Evolutionary conservation across 176 grass and related monocot genomes (phyloP).

Genomic region (Hsuehochloa calcarea): DNA sequence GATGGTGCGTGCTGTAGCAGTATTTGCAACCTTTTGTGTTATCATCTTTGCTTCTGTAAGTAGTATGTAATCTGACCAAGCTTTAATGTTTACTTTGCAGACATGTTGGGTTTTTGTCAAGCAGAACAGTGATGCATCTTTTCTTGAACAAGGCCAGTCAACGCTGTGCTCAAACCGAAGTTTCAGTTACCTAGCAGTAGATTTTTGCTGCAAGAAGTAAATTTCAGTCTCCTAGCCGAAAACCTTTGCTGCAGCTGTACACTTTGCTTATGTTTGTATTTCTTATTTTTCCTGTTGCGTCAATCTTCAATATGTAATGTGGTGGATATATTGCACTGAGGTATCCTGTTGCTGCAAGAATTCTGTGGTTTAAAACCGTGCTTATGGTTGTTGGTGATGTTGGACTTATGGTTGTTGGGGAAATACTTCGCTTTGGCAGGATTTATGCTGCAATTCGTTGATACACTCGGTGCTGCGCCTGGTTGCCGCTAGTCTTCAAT

Average conservation of each 20-base stretch:
- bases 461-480: background rate
- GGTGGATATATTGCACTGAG: background rate
- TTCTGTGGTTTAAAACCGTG: background rate
- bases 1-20: background rate
- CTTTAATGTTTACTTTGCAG: background rate
- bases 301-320: slow-evolving; percentile 10
- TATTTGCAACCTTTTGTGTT: background rate
- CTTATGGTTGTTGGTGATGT: background rate
- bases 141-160: background rate
- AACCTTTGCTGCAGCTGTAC: background rate
- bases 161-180: background rate
- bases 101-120: background rate
- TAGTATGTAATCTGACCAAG: background rate
- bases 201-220: background rate
- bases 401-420: too few species aligned
- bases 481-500: background rate
- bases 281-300: background rate
- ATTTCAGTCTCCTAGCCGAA: background rate
- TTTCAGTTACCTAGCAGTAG: background rate
- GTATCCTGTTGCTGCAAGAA: background rate
- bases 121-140: background rate
- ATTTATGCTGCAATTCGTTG: too few species aligned
- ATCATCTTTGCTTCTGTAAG: background rate
- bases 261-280: slow-evolving; percentile 16
- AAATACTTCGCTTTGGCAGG: too few species aligned